Evolutionary conservation across 306 rosid species (phyloP), one percentile per base, ranked within the genome.

Genomic region (barrel medic (Medicago truncatula)): DNA sequence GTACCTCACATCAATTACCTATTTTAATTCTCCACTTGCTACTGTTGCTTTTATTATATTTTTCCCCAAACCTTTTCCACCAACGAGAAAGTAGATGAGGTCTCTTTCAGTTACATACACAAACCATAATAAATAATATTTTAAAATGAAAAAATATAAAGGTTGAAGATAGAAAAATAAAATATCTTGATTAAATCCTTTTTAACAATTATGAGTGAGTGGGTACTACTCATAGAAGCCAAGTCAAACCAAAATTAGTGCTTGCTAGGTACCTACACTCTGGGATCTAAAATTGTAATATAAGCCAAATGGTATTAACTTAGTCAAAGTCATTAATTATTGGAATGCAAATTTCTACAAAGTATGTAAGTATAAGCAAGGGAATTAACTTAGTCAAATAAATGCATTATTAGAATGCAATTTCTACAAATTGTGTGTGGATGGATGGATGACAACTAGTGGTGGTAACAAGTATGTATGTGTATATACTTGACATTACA

Each of bases 191-290:
- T 8, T 34, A 59, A 20, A 47, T 68, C 25, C 25, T 61, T 23
- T 74, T 12, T 23, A 67, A 67, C 34, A 66, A 66, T 80, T 10
- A 67, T 69, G 38, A 59, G 67, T 54, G 58, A 38, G 59, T 54
- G 71, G 41, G n/a, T n/a, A n/a, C n/a, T 14, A 31, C 43, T 14
- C 38, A 9, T 67, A 70, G 80, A 86, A 81, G 89, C 80, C 86
- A 84, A 85, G 90, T 85, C 90, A 83, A 83, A 90, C 79, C 78
- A 28, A 56, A 77, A 79, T 74, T 77, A 62, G 20, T 38, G 73
- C 63, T 43, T 46, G 52, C 21, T 52, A 54, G 61, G 74, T 54
- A 60, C 73, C 66, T 76, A 10, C 12, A 62, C 57, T 54, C 34
- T 66, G 31, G 39, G 78, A 66, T 66, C 5, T 59, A 47, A 18